Base-by-base conservation (phyloP, 1,284 basidiomycete genomes). In the Boletus albobrunnescens region DNA sequence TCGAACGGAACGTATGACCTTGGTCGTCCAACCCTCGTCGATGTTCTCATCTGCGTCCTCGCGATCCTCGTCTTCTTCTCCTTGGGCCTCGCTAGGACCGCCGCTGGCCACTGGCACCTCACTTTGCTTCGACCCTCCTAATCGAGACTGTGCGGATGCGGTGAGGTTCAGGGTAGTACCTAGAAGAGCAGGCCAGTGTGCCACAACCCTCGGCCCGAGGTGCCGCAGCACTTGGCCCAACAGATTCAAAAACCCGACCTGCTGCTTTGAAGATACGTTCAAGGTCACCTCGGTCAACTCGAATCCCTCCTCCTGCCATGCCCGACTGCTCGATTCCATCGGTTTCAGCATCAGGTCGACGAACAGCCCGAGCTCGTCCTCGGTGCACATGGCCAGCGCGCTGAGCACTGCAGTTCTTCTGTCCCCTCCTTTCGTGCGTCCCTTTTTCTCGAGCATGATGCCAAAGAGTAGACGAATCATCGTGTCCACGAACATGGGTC, bases 271-370 rank as follows among this genome's bases (percentile, higher is more conserved):
- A 2, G 80, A 71, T 0, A 78, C 67, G 4, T 57, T 63, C 1
- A 52, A 40, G 2, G 68, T 57, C 1, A 77, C 53, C 51, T 60
- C 41, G 17, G 50, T 46, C 52, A 76, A 39, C 17, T 37, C 45
- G 51, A 72, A 68, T 2, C 19, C 48, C 12, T 51, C 54, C 3
- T 64, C 63, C 41, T 46, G 49, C 60, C 42, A 59, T 38, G 36
- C 55, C 47, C 51, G 49, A 20, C 58, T 50, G 35, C 67, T 66
- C 38, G 67, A 68, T 8, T 70, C 72, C 54, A 96, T 78, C 0
- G 92, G 87, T 43, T 78, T 77, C n/a, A 98, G 68, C 93, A 99
- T 99, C 42, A 99, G 75, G 54, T 94, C 84, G 17, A 96, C 81
- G 0, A 99, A 73, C 1, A 91, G 72, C 1, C 72, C 71, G 7